Percentiles rank a stretch among this genome's conserved stretches.
Evolutionary conservation across 208 protist species (phyloP).

Genomic region (Angomonas deanei): DNA sequence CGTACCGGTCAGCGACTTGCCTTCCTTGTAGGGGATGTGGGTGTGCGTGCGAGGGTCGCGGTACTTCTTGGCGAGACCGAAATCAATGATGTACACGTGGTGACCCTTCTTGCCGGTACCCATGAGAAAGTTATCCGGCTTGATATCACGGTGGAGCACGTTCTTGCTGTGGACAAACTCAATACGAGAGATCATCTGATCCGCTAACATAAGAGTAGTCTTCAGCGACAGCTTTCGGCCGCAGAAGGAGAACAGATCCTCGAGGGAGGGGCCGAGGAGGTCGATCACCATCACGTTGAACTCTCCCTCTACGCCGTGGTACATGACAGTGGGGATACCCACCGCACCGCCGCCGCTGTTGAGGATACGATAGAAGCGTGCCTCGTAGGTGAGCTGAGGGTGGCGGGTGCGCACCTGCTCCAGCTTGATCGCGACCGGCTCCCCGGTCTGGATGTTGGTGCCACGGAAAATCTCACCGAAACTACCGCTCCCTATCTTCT

Average conservation of each 20-base stretch:
- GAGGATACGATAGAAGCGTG: constrained; percentile 62
- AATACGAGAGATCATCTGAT: constrained; percentile 88
- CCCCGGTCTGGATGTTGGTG: constrained; percentile 66
- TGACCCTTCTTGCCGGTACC: constrained; percentile 85
- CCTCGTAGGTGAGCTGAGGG: constrained; percentile 91
- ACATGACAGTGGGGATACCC: constrained; percentile 84
- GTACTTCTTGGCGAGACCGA: constrained; percentile 99
- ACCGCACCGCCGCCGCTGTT: constrained; percentile 38
- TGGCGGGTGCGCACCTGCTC: constrained; percentile 88
- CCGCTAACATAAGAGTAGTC: constrained; percentile 90
- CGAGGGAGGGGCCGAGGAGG: constrained; percentile 87
- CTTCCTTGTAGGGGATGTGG: constrained; percentile 99
- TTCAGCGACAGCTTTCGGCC: constrained; percentile 85
- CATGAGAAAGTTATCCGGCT: constrained; percentile 95
- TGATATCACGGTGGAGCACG: constrained; percentile 93
- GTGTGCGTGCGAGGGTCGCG: constrained; percentile 95
- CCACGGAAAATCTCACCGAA: constrained; percentile 92
- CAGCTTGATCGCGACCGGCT: constrained; percentile 90
- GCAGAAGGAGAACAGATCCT: constrained; percentile 91
- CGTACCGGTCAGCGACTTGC: constrained; percentile 99
- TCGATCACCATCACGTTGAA: constrained; percentile 95
- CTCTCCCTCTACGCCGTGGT: constrained; percentile 88
- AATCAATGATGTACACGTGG: constrained; percentile 98
- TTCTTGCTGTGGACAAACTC: constrained; percentile 92
- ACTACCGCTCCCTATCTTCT: constrained; percentile 97